Evolutionary conservation across 495 filamentous ascomycete genomes (phyloP), one percentile per base, ranked within the genome.

Genomic region (Parmelia sp.): DNA sequence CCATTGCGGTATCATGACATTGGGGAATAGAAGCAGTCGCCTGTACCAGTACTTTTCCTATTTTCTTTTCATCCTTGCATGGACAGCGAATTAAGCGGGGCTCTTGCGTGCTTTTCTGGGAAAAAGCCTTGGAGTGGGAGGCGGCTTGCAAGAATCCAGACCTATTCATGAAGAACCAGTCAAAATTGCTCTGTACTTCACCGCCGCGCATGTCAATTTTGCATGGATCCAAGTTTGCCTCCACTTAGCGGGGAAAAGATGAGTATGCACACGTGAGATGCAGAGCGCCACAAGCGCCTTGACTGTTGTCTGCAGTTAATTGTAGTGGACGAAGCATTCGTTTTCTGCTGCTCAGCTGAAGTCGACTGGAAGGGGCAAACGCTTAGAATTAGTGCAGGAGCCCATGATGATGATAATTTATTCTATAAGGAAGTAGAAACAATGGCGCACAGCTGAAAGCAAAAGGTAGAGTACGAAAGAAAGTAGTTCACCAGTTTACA

Each of bases 51-150:
- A 55, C 27, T 11, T 35, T 40, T 39, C 21, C 3, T 15, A 49
- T 36, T 49, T 6, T 11, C 33, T 17, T 21, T 37, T 45, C n/a
- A 56, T 40, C 7, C 37, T 37, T 62, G 37, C 47, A 29, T 31
- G n/a, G 51, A 49, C 27, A 35, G 59, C 59, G 59, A 15, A 49
- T 49, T 61, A 27, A 35, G 40, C 47, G 45, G n/a, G 45, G 55
- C 53, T 27, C 33, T 39, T 37, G 51, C 33, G 51, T 55, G 51
- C 51, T 33, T 23, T 33, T 7, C 29, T 33, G 29, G 29, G 51
- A 10, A 55, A 40, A 59, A 25, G 11, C n/a, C 40, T 19, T 27
- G 27, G 57, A 27, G 33, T 9, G 39, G 25, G 29, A 12, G 37
- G 57, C 37, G 49, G 7, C 6, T 17, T 29, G 25, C 6, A 29